These are phyloP conservation scores for Stentor roeselii DNA, from an alignment of 73 alveolate genomes.

Conservation along the genomic window DNA sequence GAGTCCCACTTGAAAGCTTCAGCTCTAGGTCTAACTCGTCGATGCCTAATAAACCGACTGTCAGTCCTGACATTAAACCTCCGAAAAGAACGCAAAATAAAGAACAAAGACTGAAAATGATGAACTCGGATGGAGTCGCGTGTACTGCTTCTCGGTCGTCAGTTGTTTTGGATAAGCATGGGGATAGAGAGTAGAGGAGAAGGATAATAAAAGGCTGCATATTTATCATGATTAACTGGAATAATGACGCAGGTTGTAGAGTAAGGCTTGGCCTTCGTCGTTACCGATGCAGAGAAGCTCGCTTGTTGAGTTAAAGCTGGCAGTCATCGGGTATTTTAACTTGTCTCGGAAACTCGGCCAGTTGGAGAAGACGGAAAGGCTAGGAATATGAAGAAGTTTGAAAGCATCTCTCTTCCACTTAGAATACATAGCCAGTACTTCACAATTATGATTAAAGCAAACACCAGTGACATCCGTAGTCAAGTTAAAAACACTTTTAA, in stretches of 20 bases:
- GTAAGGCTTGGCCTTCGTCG: conserved; percentile 83
- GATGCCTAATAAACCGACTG: conserved; percentile 20
- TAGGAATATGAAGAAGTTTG: conserved; percentile 70
- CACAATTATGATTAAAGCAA: conserved; percentile 61
- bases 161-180: too few species aligned
- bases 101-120: neutral
- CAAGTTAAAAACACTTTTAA: conserved; percentile 68
- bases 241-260: conserved; percentile 43
- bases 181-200: too few species aligned
- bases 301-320: conserved; percentile 66
- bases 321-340: conserved; percentile 73
- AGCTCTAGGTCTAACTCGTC: neutral
- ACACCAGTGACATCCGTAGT: conserved; percentile 77
- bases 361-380: conserved; percentile 68
- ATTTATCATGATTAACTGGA: conserved; percentile 32
- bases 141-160: neutral
- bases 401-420: conserved; percentile 91
- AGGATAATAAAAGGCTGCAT: too few species aligned
- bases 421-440: conserved; percentile 71
- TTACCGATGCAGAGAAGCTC: conserved; percentile 77
- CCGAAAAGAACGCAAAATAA: neutral
- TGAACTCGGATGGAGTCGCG: neutral
- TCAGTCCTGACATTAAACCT: conserved; percentile 15
- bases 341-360: conserved; percentile 77
- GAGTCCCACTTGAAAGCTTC: neutral